Conservation (phyloP, 2,329 filamentous ascomycete species). For the Monilinia fructigena region DNA sequence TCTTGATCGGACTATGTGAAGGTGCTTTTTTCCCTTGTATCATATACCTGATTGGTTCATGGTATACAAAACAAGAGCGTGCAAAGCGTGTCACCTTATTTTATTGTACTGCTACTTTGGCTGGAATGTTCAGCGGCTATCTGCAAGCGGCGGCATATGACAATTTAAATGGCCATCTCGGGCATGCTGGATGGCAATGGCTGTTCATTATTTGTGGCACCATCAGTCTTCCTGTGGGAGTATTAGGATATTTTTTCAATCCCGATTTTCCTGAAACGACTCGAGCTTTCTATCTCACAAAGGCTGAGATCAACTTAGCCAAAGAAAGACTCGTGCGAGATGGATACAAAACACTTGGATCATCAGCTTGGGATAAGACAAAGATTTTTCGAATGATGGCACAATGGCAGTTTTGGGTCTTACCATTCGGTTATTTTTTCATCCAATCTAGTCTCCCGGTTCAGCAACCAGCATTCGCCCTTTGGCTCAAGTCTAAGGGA, state of each 20-base stretch:
- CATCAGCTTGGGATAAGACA: slow-evolving; percentile 30
- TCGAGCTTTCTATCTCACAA: slow-evolving; percentile 42
- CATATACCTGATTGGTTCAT: slow-evolving; percentile 47
- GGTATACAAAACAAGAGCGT: slow-evolving; percentile 47
- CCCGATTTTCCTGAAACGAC: slow-evolving; percentile 46
- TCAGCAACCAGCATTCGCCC: slow-evolving; percentile 30
- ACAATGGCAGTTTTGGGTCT: slow-evolving; percentile 36
- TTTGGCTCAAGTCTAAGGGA: slow-evolving; percentile 31
- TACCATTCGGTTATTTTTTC: slow-evolving; percentile 34
- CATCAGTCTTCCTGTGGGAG: slow-evolving; percentile 53
- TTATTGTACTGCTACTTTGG: slow-evolving; percentile 52
- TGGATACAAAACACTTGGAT: slow-evolving; percentile 32
- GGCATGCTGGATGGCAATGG: slow-evolving; percentile 47
- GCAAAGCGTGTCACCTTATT: slow-evolving; percentile 57
- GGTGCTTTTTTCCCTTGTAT: slow-evolving; percentile 33
- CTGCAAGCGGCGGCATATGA: slow-evolving; percentile 45
- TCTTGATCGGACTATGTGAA: slow-evolving; percentile 45
- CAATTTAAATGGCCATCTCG: slow-evolving; percentile 42
- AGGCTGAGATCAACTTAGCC: slow-evolving; percentile 27
- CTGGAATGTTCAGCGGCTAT: slow-evolving; percentile 47
- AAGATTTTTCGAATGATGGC: slow-evolving; percentile 34
- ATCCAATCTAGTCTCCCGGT: slow-evolving; percentile 30
- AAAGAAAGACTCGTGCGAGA: slow-evolving; percentile 26
- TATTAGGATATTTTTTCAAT: slow-evolving; percentile 51
- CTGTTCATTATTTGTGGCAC: slow-evolving; percentile 52